Conservation (phyloP, 2,329 filamentous ascomycete species). For the Penicillium griseofulvum region DNA sequence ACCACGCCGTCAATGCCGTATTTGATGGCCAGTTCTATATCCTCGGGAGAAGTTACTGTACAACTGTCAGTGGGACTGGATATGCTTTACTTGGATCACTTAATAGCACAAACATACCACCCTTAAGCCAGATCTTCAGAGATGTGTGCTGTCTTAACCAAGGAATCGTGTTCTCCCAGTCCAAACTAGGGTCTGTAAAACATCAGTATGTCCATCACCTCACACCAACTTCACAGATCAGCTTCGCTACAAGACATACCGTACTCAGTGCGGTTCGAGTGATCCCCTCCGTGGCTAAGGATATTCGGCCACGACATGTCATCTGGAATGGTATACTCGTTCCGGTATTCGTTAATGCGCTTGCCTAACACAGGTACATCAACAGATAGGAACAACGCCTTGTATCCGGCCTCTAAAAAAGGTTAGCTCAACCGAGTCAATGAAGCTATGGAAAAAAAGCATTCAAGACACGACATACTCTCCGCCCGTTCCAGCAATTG, state of each 20-base stretch:
- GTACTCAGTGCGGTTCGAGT: slow-evolving; percentile 27
- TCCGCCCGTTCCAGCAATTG: slow-evolving; percentile 46
- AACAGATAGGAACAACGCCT: slow-evolving; percentile 55
- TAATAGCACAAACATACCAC: slow-evolving; percentile 14
- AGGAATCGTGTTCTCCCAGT: slow-evolving; percentile 52
- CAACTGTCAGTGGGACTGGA: background rate
- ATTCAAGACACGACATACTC: slow-evolving; percentile 29
- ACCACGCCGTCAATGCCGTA: slow-evolving; percentile 38
- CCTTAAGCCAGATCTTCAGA: slow-evolving; percentile 43
- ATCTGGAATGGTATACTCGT: slow-evolving; percentile 50
- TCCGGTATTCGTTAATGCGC: slow-evolving; percentile 54
- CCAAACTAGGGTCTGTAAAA: slow-evolving; percentile 38
- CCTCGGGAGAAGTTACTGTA: slow-evolving; percentile 32
- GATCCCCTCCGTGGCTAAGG: slow-evolving; percentile 26
- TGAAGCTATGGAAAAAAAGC: background rate
- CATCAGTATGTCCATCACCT: background rate
- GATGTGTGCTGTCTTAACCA: slow-evolving; percentile 51
- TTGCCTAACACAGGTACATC: slow-evolving; percentile 55
- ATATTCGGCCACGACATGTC: slow-evolving; percentile 48
- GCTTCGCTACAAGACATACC: slow-evolving; percentile 16
- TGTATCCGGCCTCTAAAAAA: slow-evolving; percentile 47
- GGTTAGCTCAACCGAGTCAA: background rate
- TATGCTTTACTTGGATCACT: background rate
- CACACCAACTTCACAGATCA: background rate
- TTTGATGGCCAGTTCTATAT: slow-evolving; percentile 36